These are phyloP conservation scores for Pascua sp. DNA, from an alignment of 1,284 basidiomycete species.

Conservation along the genomic window DNA sequence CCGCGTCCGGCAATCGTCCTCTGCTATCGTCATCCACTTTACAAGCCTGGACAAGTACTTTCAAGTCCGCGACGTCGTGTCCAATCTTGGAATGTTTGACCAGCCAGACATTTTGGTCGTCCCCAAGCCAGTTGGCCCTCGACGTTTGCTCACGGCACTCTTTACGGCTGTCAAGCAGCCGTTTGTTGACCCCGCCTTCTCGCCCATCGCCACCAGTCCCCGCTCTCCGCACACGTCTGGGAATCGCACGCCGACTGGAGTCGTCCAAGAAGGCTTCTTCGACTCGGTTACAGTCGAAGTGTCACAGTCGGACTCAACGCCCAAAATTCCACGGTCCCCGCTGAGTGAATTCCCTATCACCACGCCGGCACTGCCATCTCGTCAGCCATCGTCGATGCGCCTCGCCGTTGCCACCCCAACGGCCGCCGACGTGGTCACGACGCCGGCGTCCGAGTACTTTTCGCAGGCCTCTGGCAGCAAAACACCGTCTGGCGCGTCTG, in stretches of 20 bases:
- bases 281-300: slow-evolving; percentile 30
- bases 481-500: slow-evolving; percentile 73
- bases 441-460: slow-evolving; percentile 85
- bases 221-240: slow-evolving; percentile 57
- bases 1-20: slow-evolving; percentile 54
- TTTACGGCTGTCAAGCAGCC: slow-evolving; percentile 82
- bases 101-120: slow-evolving; percentile 86
- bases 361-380: slow-evolving; percentile 22
- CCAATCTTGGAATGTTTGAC: slow-evolving; percentile 45
- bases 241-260: slow-evolving; percentile 26
- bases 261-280: slow-evolving; percentile 33
- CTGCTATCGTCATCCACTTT: slow-evolving; percentile 73
- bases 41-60: slow-evolving; percentile 86
- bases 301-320: neutral
- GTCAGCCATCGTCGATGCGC: slow-evolving; percentile 6
- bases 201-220: slow-evolving; percentile 88
- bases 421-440: slow-evolving; percentile 58
- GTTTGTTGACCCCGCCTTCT: slow-evolving; percentile 79
- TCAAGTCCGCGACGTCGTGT: slow-evolving; percentile 75
- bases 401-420: slow-evolving; percentile 52
- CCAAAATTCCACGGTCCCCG: slow-evolving; percentile 32
- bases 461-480: slow-evolving; percentile 68
- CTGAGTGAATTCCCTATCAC: slow-evolving; percentile 32
- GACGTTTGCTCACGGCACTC: slow-evolving; percentile 81
- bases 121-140: slow-evolving; percentile 89